Evolutionary conservation across 148 eudicot genomes (phyloP), one percentile per base, ranked within the genome.

Genomic region (Chenopodium berlandieri): DNA sequence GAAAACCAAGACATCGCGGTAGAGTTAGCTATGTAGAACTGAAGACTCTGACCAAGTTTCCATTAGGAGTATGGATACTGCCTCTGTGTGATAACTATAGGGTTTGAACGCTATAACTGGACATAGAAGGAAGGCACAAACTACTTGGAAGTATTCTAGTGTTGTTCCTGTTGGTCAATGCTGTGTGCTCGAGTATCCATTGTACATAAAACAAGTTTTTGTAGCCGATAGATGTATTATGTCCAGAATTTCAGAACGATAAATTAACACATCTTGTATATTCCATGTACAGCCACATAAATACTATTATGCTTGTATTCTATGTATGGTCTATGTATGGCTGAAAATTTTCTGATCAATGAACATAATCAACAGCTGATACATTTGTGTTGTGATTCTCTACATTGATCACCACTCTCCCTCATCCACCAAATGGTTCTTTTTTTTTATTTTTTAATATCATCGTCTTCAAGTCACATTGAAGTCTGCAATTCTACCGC

Each of bases 1-100:
- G 79, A 86, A 76, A 71, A 89, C 87, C 37, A 87, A 86, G 78
- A 80, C 44, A 56, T 68, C 62, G 58, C 14, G 64, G 79, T 79
- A 74, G 58, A 30, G 23, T 78, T 73, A 19, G 69, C 23, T 69
- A 67, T 34, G 64, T 20, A 17, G 22, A 7, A 16, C 50, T 52
- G 73, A 73, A 65, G 50, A 34, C 23, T 52, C 47, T 8, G 30
- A 75, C 54, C 27, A 10, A 12, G 8, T 8, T 47, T 12, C 11
- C 6, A 25, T 67, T 37, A 30, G 37, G 34, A 67, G 71, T 23
- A 25, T 13, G 30, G 23, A 25, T 4, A 30, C 7, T 4, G 34
- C 4, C 19, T 9, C 19, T 25, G 37, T 56, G 34, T 67, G 37
- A 67, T 2, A 56, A 56, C 62, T 30, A 8, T 30, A 25, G 37